A percentile compares a stretch with the other conserved stretches of the same genome.
Evolutionary conservation across 2,329 filamentous ascomycete genomes (phyloP).

Genomic region (Ceratocystis destructans): DNA sequence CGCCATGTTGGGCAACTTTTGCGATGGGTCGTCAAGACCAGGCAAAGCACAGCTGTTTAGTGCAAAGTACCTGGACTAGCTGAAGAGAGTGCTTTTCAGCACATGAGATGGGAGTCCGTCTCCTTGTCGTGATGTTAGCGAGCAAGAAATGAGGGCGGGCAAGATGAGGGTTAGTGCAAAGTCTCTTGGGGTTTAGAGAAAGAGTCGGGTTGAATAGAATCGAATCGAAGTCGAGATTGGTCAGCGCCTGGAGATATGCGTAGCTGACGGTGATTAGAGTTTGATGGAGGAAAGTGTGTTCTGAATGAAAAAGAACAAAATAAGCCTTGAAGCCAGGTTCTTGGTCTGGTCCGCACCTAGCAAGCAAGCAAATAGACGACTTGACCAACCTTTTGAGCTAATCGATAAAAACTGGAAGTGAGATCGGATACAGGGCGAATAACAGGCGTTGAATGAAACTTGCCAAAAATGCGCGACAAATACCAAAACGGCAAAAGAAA

Average conservation of each 20-base stretch:
- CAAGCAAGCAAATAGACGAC: not conserved
- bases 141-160: not conserved
- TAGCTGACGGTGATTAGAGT: too few species aligned
- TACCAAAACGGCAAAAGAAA: not conserved
- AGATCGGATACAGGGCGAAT: not conserved
- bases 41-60: constrained; percentile 11
- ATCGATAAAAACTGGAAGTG: constrained; percentile 4
- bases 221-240: not conserved
- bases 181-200: not conserved
- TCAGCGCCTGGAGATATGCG: not conserved
- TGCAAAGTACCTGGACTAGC: constrained; percentile 13
- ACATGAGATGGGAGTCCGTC: constrained; percentile 7
- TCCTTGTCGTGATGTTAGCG: not conserved
- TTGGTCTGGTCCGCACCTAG: not conserved
- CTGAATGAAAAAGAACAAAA: not conserved
- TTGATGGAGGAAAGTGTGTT: too few species aligned
- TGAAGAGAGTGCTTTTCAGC: constrained; percentile 10
- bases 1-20: constrained; percentile 18
- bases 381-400: not conserved
- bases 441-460: constrained; percentile 1
- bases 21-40: constrained; percentile 14
- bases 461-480: constrained; percentile 8
- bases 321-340: not conserved
- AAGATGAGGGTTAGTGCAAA: not conserved
- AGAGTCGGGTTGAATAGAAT: too few species aligned